Base-by-base conservation (phyloP, 2,329 filamentous ascomycete species). In the Lasiodiplodia sp. region DNA sequence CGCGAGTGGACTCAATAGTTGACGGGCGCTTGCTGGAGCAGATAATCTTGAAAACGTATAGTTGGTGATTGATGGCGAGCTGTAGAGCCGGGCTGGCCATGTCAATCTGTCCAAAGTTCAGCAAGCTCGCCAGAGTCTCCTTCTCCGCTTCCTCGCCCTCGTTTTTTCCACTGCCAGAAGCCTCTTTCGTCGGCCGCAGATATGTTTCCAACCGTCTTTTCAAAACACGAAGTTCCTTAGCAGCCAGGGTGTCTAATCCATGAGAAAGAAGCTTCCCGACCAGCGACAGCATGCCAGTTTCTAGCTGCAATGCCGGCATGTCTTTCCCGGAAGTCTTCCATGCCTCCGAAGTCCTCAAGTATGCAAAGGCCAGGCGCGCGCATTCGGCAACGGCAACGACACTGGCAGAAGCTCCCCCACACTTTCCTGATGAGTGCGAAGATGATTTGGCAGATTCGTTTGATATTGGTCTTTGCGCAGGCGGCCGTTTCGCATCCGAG, bases 221-320 rank as follows among this genome's bases (percentile, higher is more conserved):
- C 71, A 94, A 76, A 12, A 89, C 80, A 51, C 87, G 83, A 69
- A 94, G 76, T 73, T 94, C 92, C 74, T 89, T 92, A 52, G 88
- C 78, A 0, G 92, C 91, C 68, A 90, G 82, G n/a, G 89, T 87
- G 56, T 91, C 86, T 64, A 94, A 78, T 1, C 88, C 87, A 58
- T 93, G 82, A 0, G 83, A 81, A 16, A 93, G 80, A 1, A 94
- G 82, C 75, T 89, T 92, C 49, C 87, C 86, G 49, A 91, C 79
- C 66, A 94, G 84, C 0, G 89, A 88, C 18, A 91, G 87, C 84
- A 92, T 91, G 66, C 91, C 92, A 69, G 84, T 89, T 75, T 94
- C 92, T 4, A 94, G 78, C 75, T 94, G 91, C 49, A 92, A 80
- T 55, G 87, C 85, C 1, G 88, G 85, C n/a, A 89, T 81, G 11